Evolutionary conservation across 495 filamentous ascomycete species (phyloP).

Genomic region (Chaetomium tenue): DNA sequence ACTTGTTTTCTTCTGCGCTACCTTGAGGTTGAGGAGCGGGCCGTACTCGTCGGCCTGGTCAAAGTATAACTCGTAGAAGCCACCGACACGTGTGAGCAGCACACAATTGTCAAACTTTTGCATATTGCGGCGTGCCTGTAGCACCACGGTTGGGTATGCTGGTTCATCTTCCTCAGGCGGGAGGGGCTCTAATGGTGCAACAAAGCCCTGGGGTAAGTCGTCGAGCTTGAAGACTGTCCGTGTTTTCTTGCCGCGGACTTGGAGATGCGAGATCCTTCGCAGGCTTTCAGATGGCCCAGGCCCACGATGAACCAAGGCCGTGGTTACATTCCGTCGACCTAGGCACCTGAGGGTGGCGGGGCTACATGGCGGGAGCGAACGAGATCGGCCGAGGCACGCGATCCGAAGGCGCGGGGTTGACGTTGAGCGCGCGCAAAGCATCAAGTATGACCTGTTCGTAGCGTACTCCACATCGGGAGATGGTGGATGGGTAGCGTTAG

Average conservation of each 20-base stretch:
- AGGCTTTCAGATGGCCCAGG: slow-evolving; percentile 2
- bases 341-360: slow-evolving; percentile 32
- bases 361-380: slow-evolving; percentile 14
- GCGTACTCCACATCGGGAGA: slow-evolving; percentile 9
- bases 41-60: slow-evolving; percentile 87
- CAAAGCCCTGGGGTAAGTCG: slow-evolving; percentile 63
- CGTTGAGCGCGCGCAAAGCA: slow-evolving; percentile 31
- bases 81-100: slow-evolving; percentile 82
- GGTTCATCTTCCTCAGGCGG: slow-evolving; percentile 51
- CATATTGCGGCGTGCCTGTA: slow-evolving; percentile 89
- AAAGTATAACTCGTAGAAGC: slow-evolving; percentile 97
- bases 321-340: slow-evolving; percentile 27
- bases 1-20: slow-evolving; percentile 73
- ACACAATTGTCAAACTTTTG: slow-evolving; percentile 84
- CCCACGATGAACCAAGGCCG: slow-evolving; percentile 9
- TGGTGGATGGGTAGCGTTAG: slow-evolving; percentile 11
- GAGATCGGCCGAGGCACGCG: slow-evolving; percentile 29
- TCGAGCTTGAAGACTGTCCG: slow-evolving; percentile 56
- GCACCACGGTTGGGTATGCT: slow-evolving; percentile 80
- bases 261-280: slow-evolving; percentile 15
- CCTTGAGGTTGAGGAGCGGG: slow-evolving; percentile 82
- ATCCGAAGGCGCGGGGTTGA: slow-evolving; percentile 30
- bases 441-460: slow-evolving; percentile 32
- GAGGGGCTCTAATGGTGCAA: slow-evolving; percentile 34
- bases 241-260: slow-evolving; percentile 44